phyloP scores from a whole-genome alignment of 192 early-diverging fungal species.

The Phlyctochytrium planicorne region DNA sequence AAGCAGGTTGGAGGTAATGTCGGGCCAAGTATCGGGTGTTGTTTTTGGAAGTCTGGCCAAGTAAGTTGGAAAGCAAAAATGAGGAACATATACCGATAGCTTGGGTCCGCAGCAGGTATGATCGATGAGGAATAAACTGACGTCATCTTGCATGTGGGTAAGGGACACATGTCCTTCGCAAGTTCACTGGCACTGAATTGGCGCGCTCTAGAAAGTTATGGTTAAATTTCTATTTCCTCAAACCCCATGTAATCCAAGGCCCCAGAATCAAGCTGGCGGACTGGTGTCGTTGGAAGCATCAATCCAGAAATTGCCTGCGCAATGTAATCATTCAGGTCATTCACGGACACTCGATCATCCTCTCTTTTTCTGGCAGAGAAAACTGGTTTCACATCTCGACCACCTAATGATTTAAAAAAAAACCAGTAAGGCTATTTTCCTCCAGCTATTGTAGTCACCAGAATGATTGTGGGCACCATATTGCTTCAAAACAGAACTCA shows the following conservation, averaged over 20 bases:
- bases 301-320: slow-evolving; percentile 30
- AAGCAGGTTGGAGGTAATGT: no score
- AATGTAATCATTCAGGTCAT: slow-evolving; percentile 37
- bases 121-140: slow-evolving; percentile 19
- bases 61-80: no score
- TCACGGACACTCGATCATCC: slow-evolving; percentile 21
- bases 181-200: slow-evolving; percentile 19
- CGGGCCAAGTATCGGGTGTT: no score
- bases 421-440: neutral
- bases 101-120: no score
- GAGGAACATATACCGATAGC: no score
- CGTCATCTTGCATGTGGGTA: slow-evolving; percentile 31
- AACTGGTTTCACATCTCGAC: neutral
- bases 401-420: neutral
- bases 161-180: slow-evolving; percentile 21
- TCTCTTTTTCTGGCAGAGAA: slow-evolving; percentile 8
- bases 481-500: slow-evolving; percentile 25
- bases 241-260: slow-evolving; percentile 14
- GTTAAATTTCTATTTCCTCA: slow-evolving; percentile 4
- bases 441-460: neutral
- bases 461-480: neutral
- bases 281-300: slow-evolving; percentile 28
- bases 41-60: no score
- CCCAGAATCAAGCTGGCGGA: slow-evolving; percentile 7
- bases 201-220: neutral